Evolutionary conservation across 2,329 filamentous ascomycete genomes (phyloP).

Genomic region (Karstenula rhodostoma): DNA sequence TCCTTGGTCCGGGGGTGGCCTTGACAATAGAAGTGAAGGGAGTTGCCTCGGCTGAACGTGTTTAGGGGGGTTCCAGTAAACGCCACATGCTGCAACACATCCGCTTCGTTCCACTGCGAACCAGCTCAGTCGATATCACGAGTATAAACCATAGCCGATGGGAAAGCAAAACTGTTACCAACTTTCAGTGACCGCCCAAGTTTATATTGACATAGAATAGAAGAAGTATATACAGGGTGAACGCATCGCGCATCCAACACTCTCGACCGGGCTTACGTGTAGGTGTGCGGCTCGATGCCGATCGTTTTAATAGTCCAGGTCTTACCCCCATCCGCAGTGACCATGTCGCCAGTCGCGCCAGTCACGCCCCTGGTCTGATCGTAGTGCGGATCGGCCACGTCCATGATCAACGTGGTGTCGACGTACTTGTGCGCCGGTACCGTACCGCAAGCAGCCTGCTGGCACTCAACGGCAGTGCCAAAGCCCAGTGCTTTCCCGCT

Average conservation of each 20-base stretch:
- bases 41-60: neutral
- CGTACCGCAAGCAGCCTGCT: slow-evolving; percentile 4
- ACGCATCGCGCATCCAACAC: neutral
- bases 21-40: neutral
- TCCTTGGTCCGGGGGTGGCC: neutral
- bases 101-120: neutral
- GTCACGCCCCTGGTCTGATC: neutral
- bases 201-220: neutral
- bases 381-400: slow-evolving; percentile 6
- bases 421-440: slow-evolving; percentile 5
- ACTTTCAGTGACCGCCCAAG: neutral
- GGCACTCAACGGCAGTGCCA: slow-evolving; percentile 8
- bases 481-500: slow-evolving; percentile 4
- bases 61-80: neutral
- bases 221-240: neutral
- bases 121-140: neutral
- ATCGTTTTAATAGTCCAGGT: slow-evolving; percentile 7
- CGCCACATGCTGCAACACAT: neutral
- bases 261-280: neutral
- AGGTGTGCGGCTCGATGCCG: neutral
- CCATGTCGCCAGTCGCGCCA: slow-evolving; percentile 1
- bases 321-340: slow-evolving; percentile 10
- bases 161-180: neutral
- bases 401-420: slow-evolving; percentile 1
- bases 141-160: neutral